These are phyloP conservation scores for Aspergillus sojae DNA, from an alignment of 2,329 filamentous ascomycete species.

Conservation along the genomic window DNA sequence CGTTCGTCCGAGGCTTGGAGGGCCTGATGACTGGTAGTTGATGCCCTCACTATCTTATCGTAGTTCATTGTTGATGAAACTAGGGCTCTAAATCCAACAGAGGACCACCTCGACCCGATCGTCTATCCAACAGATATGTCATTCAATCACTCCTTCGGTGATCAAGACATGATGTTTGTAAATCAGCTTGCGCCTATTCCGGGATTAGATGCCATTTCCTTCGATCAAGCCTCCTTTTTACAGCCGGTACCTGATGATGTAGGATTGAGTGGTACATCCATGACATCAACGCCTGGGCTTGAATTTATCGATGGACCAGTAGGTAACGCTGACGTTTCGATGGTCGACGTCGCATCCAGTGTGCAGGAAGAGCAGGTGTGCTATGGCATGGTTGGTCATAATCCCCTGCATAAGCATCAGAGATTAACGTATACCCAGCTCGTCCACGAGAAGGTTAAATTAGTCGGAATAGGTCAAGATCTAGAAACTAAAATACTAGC, in stretches of 20 bases:
- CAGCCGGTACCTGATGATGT: neutral
- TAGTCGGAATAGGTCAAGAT: neutral
- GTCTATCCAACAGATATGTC: neutral
- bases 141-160: neutral
- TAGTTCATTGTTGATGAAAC: neutral
- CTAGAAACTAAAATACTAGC: neutral
- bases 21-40: neutral
- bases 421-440: neutral
- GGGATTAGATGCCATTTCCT: neutral
- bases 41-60: neutral
- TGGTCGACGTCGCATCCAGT: neutral
- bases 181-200: neutral
- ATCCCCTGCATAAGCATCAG: neutral
- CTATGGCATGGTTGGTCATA: neutral
- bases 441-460: neutral
- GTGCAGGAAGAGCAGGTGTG: neutral
- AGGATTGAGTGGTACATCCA: neutral
- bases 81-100: neutral
- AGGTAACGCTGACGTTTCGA: neutral
- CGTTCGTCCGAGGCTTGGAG: neutral
- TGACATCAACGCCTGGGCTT: neutral
- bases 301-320: neutral
- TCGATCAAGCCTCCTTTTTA: neutral
- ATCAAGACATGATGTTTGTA: neutral
- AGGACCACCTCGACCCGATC: neutral